Percentiles rank a stretch among this genome's conserved stretches.
phyloP scores from a whole-genome alignment of 2,329 filamentous ascomycete species.

The Zasmidium cellare region DNA sequence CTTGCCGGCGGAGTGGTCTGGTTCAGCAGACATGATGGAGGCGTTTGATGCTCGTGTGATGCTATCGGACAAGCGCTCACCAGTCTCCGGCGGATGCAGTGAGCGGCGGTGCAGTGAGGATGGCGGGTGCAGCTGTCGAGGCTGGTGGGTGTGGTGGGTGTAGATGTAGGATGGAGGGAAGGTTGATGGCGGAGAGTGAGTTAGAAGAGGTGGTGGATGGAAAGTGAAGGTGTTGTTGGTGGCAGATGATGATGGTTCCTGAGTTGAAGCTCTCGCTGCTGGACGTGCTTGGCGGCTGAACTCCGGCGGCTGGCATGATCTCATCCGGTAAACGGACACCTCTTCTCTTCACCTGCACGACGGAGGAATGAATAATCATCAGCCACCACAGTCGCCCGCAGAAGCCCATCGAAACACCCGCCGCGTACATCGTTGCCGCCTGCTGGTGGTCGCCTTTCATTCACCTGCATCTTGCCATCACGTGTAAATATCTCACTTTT shows the following conservation, averaged over 20 bases:
- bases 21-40: slow-evolving; percentile 51
- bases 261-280: neutral
- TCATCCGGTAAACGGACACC: neutral
- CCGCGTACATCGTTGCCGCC: neutral
- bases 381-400: neutral
- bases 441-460: neutral
- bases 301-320: neutral
- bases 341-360: neutral
- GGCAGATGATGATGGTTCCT: no score
- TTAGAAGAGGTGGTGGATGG: neutral
- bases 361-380: neutral
- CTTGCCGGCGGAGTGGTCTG: slow-evolving; percentile 45
- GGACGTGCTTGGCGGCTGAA: neutral
- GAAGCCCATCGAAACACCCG: slow-evolving; percentile 5
- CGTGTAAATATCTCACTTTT: neutral
- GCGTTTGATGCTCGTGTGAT: slow-evolving; percentile 14
- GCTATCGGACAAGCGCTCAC: slow-evolving; percentile 12
- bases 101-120: slow-evolving; percentile 2
- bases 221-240: neutral
- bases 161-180: neutral
- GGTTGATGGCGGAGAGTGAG: neutral
- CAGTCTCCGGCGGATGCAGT: slow-evolving; percentile 6
- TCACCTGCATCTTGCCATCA: slow-evolving; percentile 1
- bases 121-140: neutral
- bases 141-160: slow-evolving; percentile 2